Percentiles rank a stretch among this genome's conserved stretches.
These are phyloP conservation scores for Leishmania aethiopica DNA, from an alignment of 208 protist species.

Conservation along the genomic window DNA sequence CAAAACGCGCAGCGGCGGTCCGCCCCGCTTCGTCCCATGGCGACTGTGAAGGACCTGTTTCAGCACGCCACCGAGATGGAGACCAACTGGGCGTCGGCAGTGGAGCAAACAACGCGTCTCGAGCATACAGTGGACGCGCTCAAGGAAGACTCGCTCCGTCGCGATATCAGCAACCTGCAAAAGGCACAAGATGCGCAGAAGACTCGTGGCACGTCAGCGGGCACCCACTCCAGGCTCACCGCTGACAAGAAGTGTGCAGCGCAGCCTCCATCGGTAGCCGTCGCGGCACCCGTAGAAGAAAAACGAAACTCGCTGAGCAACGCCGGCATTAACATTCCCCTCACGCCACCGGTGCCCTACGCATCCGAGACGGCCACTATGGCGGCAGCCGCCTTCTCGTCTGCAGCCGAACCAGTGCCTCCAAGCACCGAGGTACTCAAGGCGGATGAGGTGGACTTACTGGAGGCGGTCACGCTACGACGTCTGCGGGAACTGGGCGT, in stretches of 20 bases:
- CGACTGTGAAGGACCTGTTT: slow-evolving; percentile 66
- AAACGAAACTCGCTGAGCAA: slow-evolving; percentile 8
- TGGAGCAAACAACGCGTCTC: slow-evolving; percentile 65
- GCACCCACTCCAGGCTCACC: not conserved
- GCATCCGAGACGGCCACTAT: slow-evolving; percentile 4
- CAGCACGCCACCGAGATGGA: slow-evolving; percentile 76
- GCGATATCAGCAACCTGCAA: slow-evolving; percentile 18
- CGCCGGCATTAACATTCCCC: slow-evolving; percentile 15
- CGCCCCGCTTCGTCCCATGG: slow-evolving; percentile 43
- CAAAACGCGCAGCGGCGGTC: slow-evolving; percentile 49
- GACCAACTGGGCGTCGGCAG: slow-evolving; percentile 71
- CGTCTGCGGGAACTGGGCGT: slow-evolving; percentile 63
- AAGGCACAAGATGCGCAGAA: slow-evolving; percentile 1
- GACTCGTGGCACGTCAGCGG: not conserved
- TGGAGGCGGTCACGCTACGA: slow-evolving; percentile 68
- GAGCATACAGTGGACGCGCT: slow-evolving; percentile 56
- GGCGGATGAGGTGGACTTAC: slow-evolving; percentile 68
- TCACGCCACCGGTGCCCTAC: slow-evolving; percentile 19
- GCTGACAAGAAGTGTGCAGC: not conserved
- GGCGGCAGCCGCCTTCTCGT: not conserved
- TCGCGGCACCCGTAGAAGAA: not conserved
- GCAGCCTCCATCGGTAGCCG: not conserved
- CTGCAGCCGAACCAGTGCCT: slow-evolving; percentile 7
- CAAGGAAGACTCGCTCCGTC: slow-evolving; percentile 47
- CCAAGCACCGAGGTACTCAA: slow-evolving; percentile 47